These are phyloP conservation scores for Gossypium davidsonii DNA, from an alignment of 441 rosid genomes.

Conservation along the genomic window DNA sequence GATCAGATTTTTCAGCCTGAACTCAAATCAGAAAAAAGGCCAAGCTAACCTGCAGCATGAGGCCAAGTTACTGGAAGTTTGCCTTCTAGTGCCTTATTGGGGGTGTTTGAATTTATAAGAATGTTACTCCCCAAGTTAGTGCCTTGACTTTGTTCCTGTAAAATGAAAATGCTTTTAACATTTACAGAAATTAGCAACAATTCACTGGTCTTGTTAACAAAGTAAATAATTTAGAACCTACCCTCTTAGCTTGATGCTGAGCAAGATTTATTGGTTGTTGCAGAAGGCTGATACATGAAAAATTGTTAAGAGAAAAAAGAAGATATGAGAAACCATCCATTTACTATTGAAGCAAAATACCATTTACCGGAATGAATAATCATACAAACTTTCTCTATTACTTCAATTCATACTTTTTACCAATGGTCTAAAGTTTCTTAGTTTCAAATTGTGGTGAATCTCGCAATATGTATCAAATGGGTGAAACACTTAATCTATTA, in stretches of 20 bases:
- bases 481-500: not conserved
- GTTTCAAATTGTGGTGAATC: not conserved
- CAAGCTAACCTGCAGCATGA: slow-evolving; percentile 18
- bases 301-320: not conserved
- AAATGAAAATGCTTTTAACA: not conserved
- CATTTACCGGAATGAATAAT: not conserved
- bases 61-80: slow-evolving; percentile 10
- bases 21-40: not conserved
- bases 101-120: slow-evolving; percentile 5
- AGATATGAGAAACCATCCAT: not conserved
- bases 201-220: not conserved
- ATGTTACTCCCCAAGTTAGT: slow-evolving; percentile 3
- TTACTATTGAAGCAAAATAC: not conserved
- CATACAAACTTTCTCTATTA: not conserved
- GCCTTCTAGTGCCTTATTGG: slow-evolving; percentile 10
- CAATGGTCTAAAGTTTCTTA: not conserved
- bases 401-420: not conserved
- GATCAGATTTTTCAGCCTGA: not conserved
- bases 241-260: slow-evolving; percentile 2
- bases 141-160: slow-evolving; percentile 15
- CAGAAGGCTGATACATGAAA: slow-evolving; percentile 20
- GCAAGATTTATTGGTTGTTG: slow-evolving; percentile 15
- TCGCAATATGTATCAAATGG: not conserved
- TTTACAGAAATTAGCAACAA: not conserved
- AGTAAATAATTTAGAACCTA: slow-evolving; percentile 4